Evolutionary conservation across 2,329 filamentous ascomycete genomes (phyloP), one percentile per base, ranked within the genome.

Genomic region (Cladosporium cucumerinum): DNA sequence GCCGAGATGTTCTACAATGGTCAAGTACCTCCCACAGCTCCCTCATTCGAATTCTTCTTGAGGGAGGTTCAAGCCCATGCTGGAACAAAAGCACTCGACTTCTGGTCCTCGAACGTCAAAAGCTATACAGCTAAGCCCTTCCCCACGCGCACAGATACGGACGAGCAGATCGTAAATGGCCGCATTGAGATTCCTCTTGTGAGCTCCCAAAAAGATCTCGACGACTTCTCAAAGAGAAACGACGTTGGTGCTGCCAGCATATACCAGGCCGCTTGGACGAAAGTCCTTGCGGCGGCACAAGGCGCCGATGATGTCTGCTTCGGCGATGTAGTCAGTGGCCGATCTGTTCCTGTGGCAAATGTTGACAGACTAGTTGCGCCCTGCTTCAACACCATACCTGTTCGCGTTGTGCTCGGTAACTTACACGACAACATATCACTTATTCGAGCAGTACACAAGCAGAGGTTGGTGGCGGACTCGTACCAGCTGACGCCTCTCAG

Each of bases 321-420:
- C 72, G 93, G 94, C 0, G 95, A 92, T 70, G 89, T 97, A 2
- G 84, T 94, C 64, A 93, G 87, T 72, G 93, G 93, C 1, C 87
- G 93, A 8, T 89, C 87, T 0, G 74, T 91, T 11, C 78, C 86
- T 0, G 75, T 93, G 2, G 83, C 89, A 6, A 85, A 84, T 0
- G 80, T 94, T 12, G 87, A 93, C 43, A 81, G 83, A 4, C 84
- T 97, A 6, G 85, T 96, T n/a, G 92, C 91, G 0, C 93, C 93
- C 0, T 96, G 92, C 74, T 97, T 97, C 81, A 97, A 97, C 73
- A 96, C 93, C 0, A 78, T 97, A 14, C 92, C 93, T 0, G 73
- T 93, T 1, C 85, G 92, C 28, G 78, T 87, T 18, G 78, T 86
- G 34, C 66, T 90, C 11, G 77, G 81, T 1, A 73, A 73, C 2